phyloP scores from a whole-genome alignment of 1,284 basidiomycete genomes.

The Rhodotorula sp. region DNA sequence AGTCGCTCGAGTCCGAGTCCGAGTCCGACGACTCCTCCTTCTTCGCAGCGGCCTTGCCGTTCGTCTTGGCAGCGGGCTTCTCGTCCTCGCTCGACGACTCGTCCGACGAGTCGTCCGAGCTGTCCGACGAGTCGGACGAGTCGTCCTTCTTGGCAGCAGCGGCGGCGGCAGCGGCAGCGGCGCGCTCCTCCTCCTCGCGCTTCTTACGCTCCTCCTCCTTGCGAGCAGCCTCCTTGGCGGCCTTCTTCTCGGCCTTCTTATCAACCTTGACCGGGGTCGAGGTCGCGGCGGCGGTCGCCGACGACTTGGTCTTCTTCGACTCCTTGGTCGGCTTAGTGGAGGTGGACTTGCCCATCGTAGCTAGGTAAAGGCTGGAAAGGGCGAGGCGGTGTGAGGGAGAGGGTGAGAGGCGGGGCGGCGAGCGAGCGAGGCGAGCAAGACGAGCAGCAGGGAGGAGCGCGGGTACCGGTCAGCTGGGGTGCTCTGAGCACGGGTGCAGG shows the following conservation, averaged over 20 bases:
- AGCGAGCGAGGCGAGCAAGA: neutral
- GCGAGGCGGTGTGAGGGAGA: neutral
- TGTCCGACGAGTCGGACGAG: constrained; percentile 5
- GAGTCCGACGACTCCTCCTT: constrained; percentile 7
- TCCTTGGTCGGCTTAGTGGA: constrained; percentile 37
- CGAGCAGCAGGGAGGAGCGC: neutral
- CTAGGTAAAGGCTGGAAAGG: neutral
- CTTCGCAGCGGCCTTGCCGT: constrained; percentile 37
- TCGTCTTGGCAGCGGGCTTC: constrained; percentile 31
- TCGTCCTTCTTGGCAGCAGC: constrained; percentile 39
- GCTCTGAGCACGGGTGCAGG: neutral
- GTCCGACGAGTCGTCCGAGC: neutral
- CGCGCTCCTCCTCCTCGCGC: constrained; percentile 44
- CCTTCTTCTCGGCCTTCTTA: constrained; percentile 51
- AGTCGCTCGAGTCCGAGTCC: constrained; percentile 20
- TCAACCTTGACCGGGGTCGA: constrained; percentile 47
- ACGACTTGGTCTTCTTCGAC: constrained; percentile 40
- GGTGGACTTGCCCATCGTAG: constrained; percentile 38
- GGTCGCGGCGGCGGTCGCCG: constrained; percentile 24
- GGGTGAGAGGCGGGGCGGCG: neutral
- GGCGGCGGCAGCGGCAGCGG: constrained; percentile 30
- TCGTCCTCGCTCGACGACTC: constrained; percentile 30
- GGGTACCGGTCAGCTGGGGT: too few relatives aligned
- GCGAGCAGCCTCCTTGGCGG: constrained; percentile 37
- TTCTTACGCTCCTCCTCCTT: constrained; percentile 31